Base-by-base conservation (phyloP, 345 rosid species). In the Salix koriyanagi region DNA sequence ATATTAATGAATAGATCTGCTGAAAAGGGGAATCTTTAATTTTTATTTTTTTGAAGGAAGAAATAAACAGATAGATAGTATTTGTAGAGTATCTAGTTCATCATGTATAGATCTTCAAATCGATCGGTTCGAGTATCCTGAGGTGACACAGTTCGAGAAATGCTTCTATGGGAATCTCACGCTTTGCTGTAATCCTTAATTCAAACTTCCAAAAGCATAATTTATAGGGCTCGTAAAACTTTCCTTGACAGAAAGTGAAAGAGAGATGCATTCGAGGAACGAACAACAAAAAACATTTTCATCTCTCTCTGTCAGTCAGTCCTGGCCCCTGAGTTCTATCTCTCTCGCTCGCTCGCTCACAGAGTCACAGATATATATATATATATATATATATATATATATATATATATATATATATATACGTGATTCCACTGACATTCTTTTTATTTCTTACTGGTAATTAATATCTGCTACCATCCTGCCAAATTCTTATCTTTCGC, bases 401-500 rank as follows among this genome's bases (percentile, higher is more conserved):
- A 34, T 34, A 34, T 65, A 23, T 48, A 64, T 34, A 50, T 76
- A 23, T 58, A 74, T 75, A 58, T 52, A 44, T 44, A 69, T 18
- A 52, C 19, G 28, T 62, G 26, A 37, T 56, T 23, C 64, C 12
- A n/a, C 62, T n/a, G 62, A n/a, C 64, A 58, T 58, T 58, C 64
- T 58, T 58, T 58, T 58, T 58, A 9, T n/a, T 23, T 58, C 14
- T 58, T 58, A 23, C 28, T 23, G 7, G 64, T 58, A 10, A 58
- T 9, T 58, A 4, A 58, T 9, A 32, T 44, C 71, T 32, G 71
- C 41, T 52, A 39, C 56, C 69, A 62, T 54, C 61, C 89, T 84
- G 85, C 67, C 67, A 78, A 84, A 58, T 73, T 84, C 81, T 75
- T 54, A 67, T 82, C 89, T 86, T 86, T 86, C 76, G 48, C 87